phyloP scores from a whole-genome alignment of 2,329 filamentous ascomycete species.

The Trichophyton schoenleinii region DNA sequence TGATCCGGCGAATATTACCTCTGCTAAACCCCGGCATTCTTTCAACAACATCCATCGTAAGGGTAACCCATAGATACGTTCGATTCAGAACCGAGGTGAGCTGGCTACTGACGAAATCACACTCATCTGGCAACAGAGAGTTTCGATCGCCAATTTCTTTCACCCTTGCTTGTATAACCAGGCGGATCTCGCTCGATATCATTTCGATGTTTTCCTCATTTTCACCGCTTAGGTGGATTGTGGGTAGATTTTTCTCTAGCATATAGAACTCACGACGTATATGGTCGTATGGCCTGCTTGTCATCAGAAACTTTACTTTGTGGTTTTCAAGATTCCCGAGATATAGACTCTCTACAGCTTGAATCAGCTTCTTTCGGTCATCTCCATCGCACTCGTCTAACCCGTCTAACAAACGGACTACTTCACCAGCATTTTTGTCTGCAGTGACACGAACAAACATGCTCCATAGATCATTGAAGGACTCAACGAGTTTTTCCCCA shows the following conservation, averaged over 20 bases:
- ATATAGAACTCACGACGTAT: neutral
- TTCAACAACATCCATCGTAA: neutral
- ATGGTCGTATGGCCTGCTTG: conserved; percentile 13
- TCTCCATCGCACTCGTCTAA: conserved; percentile 29
- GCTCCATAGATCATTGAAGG: conserved; percentile 20
- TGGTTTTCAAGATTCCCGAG: neutral
- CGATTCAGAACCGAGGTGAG: neutral
- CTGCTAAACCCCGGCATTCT: too few relatives aligned
- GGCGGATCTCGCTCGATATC: neutral
- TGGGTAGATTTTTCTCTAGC: too few relatives aligned
- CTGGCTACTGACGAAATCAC: too few relatives aligned
- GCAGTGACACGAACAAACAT: conserved; percentile 16
- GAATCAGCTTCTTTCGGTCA: conserved; percentile 15
- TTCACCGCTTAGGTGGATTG: neutral
- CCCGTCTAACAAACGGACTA: conserved; percentile 31
- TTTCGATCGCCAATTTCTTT: neutral
- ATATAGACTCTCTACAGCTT: conserved; percentile 20
- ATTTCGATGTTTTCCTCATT: neutral
- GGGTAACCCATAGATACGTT: neutral
- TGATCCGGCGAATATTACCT: too few relatives aligned
- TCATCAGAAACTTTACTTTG: conserved; percentile 28
- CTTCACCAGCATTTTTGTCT: conserved; percentile 12
- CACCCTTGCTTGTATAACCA: neutral
- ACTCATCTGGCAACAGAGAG: neutral
- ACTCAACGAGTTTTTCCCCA: too few relatives aligned